Base-by-base conservation (phyloP, 2,329 filamentous ascomycete species). In the Phaeosphaeriaceae sp. region DNA sequence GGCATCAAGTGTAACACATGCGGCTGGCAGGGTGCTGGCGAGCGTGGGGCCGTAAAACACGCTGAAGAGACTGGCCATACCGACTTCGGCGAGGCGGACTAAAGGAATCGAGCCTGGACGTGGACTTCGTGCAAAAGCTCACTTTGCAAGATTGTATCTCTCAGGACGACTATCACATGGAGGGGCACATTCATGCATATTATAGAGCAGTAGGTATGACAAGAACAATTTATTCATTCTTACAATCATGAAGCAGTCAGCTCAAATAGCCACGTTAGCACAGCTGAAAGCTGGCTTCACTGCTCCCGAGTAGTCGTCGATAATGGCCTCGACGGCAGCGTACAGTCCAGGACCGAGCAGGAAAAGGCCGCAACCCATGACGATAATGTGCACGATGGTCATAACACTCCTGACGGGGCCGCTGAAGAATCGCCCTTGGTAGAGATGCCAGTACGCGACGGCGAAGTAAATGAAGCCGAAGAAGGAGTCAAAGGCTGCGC, bases 391-490 rank as follows among this genome's bases (percentile, higher is more conserved):
- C 7, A 82, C 67, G 13, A 82, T 59, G 3, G 80, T 81, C 78
- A 82, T 78, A 6, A 79, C 59, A 7, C 75, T 75, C 53, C 80
- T 74, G 0, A 63, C 56, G 0, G 70, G 48, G 2, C 77, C 74
- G 1, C 51, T 48, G 52, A 82, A 84, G 21, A 83, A 82, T 60
- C 91, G 89, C 0, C 84, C 88, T 24, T 80, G 80, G 53, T 90
- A 84, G 89, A 93, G 91, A 53, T 90, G 85, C 71, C 92, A 85
- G 72, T 91, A 93, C 1, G 91, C 91, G 1, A 92, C 85, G 10
- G 89, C 91, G 89, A 91, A 97, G 82, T 96, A 97, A 74, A 97
- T 96, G 82, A 96, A 97, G 22, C 93, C 93, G 69, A 93, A 93
- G 83, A 92, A 93, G 53, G 90, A 93, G 78, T 96, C 92, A 71